Evolutionary conservation across 768 basidiomycete genomes (phyloP).

Genomic region (Mrakia blollopis): DNA sequence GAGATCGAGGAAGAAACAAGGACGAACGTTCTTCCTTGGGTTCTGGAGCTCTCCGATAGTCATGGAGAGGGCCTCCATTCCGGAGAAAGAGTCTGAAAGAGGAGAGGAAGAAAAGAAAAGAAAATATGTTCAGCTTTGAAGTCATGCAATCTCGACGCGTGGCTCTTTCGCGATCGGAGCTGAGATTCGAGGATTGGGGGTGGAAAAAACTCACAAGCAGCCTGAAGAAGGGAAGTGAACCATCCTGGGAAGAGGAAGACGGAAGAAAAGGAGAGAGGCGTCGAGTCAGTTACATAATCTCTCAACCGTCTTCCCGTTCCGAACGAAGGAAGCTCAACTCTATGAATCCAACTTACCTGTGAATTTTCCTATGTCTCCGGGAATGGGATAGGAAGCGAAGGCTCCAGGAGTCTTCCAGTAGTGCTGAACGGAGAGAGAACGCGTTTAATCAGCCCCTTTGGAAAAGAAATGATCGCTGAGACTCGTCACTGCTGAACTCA

Average conservation of each 20-base stretch:
- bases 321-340: too few species aligned
- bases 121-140: neutral
- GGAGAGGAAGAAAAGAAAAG: neutral
- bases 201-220: constrained; percentile 3
- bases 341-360: neutral
- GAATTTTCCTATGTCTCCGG: constrained; percentile 28
- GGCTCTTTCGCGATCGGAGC: neutral
- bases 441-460: too few species aligned
- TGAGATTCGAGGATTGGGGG: too few species aligned
- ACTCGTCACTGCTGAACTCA: too few species aligned
- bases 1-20: too few species aligned
- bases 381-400: constrained; percentile 28
- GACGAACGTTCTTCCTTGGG: constrained; percentile 58
- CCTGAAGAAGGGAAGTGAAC: constrained; percentile 40
- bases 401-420: constrained; percentile 38
- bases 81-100: constrained; percentile 61
- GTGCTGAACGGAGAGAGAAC: too few species aligned
- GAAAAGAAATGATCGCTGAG: too few species aligned
- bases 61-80: constrained; percentile 63
- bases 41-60: constrained; percentile 73
- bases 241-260: constrained; percentile 42
- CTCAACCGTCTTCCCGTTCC: too few species aligned
- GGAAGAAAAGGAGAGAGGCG: too few species aligned
- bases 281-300: too few species aligned
- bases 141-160: neutral